phyloP scores from a whole-genome alignment of 345 rosid genomes.

The Salix suchowensis region DNA sequence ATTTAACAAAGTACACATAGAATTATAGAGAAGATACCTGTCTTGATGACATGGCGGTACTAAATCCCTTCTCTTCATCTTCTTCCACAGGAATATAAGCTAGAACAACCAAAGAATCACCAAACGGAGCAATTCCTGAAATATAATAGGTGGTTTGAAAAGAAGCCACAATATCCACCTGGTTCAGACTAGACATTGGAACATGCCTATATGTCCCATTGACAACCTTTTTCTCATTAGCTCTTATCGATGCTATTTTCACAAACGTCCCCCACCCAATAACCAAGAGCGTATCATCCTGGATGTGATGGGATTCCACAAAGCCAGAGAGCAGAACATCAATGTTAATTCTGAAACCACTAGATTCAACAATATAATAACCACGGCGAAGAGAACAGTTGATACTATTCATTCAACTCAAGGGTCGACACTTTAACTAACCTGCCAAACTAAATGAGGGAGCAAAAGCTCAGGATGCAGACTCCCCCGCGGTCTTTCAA shows the following conservation, averaged over 20 bases:
- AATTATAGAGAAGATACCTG: slow-evolving; percentile 47
- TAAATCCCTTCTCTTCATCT: slow-evolving; percentile 75
- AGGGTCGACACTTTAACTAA: slow-evolving; percentile 22
- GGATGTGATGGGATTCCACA: slow-evolving; percentile 17
- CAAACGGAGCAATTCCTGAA: slow-evolving; percentile 99
- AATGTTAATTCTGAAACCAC: not conserved
- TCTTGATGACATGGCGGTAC: slow-evolving; percentile 58
- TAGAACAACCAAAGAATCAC: slow-evolving; percentile 94
- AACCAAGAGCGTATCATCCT: slow-evolving; percentile 90
- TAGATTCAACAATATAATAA: not conserved
- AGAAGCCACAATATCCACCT: slow-evolving; percentile 95
- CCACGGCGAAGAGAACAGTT: not conserved
- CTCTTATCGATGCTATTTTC: slow-evolving; percentile 83
- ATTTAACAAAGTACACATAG: not conserved
- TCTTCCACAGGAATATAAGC: slow-evolving; percentile 86
- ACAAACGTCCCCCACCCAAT: slow-evolving; percentile 97
- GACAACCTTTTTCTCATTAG: slow-evolving; percentile 49
- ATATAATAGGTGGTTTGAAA: slow-evolving; percentile 96
- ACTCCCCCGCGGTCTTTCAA: slow-evolving; percentile 88
- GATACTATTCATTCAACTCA: not conserved
- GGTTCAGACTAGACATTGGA: slow-evolving; percentile 56
- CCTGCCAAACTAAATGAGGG: slow-evolving; percentile 99
- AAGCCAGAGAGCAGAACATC: slow-evolving; percentile 9
- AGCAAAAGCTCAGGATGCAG: slow-evolving; percentile 86
- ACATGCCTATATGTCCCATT: slow-evolving; percentile 60